Evolutionary conservation across 495 filamentous ascomycete genomes (phyloP).

Genomic region (Aspergillus ellipticus): DNA sequence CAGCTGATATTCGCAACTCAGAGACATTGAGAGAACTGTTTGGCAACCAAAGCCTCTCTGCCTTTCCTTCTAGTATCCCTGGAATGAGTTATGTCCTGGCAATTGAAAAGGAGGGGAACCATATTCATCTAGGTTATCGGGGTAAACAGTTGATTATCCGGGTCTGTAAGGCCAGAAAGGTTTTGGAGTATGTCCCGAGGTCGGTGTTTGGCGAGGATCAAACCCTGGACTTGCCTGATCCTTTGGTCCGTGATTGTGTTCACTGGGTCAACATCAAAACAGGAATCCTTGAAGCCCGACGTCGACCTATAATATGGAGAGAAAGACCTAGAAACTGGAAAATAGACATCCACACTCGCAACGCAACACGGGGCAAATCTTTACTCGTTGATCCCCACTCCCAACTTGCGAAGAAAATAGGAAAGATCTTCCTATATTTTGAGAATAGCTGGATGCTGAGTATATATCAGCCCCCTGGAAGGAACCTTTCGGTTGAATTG

Average conservation of each 20-base stretch:
- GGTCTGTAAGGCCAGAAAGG: conserved; percentile 3
- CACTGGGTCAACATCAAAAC: conserved; percentile 57
- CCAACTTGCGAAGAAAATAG: conserved; percentile 22
- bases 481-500: conserved; percentile 36
- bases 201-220: conserved; percentile 25
- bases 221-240: conserved; percentile 38
- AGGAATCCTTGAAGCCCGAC: conserved; percentile 34
- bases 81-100: conserved; percentile 46
- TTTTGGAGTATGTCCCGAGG: conserved; percentile 45
- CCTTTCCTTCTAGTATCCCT: conserved; percentile 39
- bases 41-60: conserved; percentile 31
- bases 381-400: conserved; percentile 34
- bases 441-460: conserved; percentile 30
- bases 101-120: conserved; percentile 23
- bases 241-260: conserved; percentile 43
- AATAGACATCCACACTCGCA: conserved; percentile 21
- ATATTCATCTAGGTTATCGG: conserved; percentile 40
- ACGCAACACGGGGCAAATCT: conserved; percentile 13
- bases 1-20: conserved; percentile 42
- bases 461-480: conserved; percentile 26
- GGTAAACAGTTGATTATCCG: conserved; percentile 23
- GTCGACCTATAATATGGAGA: conserved; percentile 32
- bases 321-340: conserved; percentile 28
- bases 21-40: conserved; percentile 39
- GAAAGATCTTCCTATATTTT: conserved; percentile 28